Conservation (phyloP, 768 basidiomycete genomes). For the Rhodotorula toruloides region DNA sequence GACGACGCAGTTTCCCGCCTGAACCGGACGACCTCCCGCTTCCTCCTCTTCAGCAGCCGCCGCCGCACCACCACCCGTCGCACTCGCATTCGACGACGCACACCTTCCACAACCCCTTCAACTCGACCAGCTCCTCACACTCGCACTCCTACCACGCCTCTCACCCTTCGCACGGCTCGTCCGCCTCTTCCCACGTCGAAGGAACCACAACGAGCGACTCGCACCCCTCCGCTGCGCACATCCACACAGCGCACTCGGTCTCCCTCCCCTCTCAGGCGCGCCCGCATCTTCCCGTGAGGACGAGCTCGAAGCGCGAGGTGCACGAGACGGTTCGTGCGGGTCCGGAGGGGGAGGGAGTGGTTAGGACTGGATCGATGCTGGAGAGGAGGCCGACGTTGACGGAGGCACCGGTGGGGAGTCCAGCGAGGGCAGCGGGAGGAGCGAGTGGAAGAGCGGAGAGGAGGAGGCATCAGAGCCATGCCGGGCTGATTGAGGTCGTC, state of each 20-base stretch:
- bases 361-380: no score
- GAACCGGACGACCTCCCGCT: neutral
- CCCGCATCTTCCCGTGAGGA: neutral
- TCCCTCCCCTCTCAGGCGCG: neutral
- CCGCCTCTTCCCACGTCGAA: no score
- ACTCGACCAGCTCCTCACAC: neutral
- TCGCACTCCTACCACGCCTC: neutral
- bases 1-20: neutral
- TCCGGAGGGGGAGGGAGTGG: neutral
- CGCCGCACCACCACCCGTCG: neutral
- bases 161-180: neutral
- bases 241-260: neutral
- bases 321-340: neutral
- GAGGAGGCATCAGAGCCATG: conserved; percentile 8
- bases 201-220: no score
- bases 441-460: no score
- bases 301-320: neutral
- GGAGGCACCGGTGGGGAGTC: no score
- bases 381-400: conserved; percentile 16
- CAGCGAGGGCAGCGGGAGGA: no score
- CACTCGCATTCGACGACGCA: neutral
- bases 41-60: no score
- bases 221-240: neutral
- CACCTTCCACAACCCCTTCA: conserved; percentile 15
- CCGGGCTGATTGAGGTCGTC: conserved; percentile 2